Evolutionary conservation across 148 eudicot species (phyloP), one percentile per base, ranked within the genome.

Genomic region (Chenopodium suecicum): DNA sequence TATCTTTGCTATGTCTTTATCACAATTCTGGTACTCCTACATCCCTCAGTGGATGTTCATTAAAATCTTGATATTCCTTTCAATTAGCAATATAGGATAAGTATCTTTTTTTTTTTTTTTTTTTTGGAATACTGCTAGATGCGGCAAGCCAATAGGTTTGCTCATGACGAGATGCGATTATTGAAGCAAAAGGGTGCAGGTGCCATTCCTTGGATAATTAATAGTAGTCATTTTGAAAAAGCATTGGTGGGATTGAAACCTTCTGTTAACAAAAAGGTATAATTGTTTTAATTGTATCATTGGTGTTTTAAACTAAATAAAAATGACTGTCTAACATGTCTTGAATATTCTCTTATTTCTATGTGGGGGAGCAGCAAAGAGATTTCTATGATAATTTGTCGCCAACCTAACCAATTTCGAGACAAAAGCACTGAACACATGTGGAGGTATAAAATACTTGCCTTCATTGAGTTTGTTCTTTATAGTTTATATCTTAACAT

Each of bases 91-190:
- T 41, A 41, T 41, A 41, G 44, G 7, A 1, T 41, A 41, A 41
- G 44, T 37, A 37, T 37, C 7, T 37, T 37, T 37, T 37, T 37
- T 37, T 37, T 23, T 23, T 23, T 23, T 23, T 25, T 48, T 48
- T 2, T 48, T 48, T 48, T 11, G 52, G 13, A 48, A 48, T 41
- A 41, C 52, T 48, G 14, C 52, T 12, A 48, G 52, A 48, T 48
- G 52, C 14, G 52, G 9, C 11, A 7, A 48, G 52, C 52, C 52
- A 48, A 2, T 48, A 48, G 52, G 52, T 9, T 48, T 48, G 52
- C 52, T 48, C 52, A 48, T 48, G 12, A 48, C 9, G 52, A 48
- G 86, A 84, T 25, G 91, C 97, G 4, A 13, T 56, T 16, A 76
- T 31, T 29, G 11, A 32, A 22, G 50, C 47, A 31, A 9, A 31